phyloP scores from a whole-genome alignment of 345 rosid species.

The Trapa incisa region DNA sequence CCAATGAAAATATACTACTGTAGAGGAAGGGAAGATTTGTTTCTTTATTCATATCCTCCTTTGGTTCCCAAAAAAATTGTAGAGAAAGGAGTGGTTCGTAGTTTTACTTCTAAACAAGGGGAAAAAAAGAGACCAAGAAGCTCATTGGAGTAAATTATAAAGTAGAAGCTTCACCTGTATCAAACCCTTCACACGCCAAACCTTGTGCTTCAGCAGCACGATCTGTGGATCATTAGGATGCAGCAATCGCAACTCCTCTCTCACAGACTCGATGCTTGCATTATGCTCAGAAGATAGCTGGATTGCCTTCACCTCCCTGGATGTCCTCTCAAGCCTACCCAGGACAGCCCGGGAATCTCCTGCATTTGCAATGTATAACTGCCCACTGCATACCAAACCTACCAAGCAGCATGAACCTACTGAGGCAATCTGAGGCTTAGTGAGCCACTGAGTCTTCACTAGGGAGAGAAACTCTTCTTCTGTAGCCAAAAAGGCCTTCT shows the following conservation, averaged over 20 bases:
- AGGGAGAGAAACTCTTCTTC: slow-evolving; percentile 81
- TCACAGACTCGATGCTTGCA: slow-evolving; percentile 73
- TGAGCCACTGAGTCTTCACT: slow-evolving; percentile 57
- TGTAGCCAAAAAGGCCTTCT: slow-evolving; percentile 68
- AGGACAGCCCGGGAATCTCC: slow-evolving; percentile 92
- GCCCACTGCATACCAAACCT: slow-evolving; percentile 68
- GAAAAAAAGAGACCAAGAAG: neutral
- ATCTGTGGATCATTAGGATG: slow-evolving; percentile 93
- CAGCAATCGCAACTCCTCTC: slow-evolving; percentile 69
- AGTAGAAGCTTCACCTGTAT: slow-evolving; percentile 50
- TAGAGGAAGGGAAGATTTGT: neutral
- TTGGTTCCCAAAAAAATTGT: neutral
- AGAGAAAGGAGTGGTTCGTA: neutral
- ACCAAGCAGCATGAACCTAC: slow-evolving; percentile 93
- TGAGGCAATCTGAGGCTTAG: slow-evolving; percentile 77
- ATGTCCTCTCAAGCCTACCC: slow-evolving; percentile 40
- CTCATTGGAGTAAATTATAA: neutral
- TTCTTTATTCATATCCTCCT: neutral
- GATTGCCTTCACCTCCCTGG: slow-evolving; percentile 64
- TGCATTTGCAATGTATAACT: slow-evolving; percentile 75
- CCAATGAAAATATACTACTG: neutral
- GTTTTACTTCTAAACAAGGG: neutral
- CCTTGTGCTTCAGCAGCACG: slow-evolving; percentile 75
- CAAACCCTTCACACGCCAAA: slow-evolving; percentile 97
- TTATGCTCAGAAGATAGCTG: slow-evolving; percentile 86